Conservation (phyloP, 73 alveolate genomes). For the Paramecium biaurelia region DNA sequence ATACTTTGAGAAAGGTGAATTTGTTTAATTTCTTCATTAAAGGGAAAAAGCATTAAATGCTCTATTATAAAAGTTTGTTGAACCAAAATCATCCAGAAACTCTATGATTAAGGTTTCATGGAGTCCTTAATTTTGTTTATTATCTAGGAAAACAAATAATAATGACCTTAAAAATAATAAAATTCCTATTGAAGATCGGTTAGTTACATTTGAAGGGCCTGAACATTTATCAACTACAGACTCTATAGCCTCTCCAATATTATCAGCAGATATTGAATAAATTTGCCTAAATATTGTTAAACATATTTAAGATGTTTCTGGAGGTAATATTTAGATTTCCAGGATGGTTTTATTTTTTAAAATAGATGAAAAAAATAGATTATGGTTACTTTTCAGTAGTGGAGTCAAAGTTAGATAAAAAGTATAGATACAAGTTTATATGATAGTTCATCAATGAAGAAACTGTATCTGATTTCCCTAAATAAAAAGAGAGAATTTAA, state of each 20-base stretch:
- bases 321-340: conserved; percentile 78
- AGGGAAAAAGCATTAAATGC: conserved; percentile 82
- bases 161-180: conserved; percentile 68
- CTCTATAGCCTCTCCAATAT: conserved; percentile 84
- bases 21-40: conserved; percentile 70
- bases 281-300: conserved; percentile 77
- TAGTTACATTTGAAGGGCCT: conserved; percentile 85
- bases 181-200: conserved; percentile 74
- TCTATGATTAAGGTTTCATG: conserved; percentile 84
- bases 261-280: conserved; percentile 78
- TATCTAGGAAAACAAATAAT: conserved; percentile 79
- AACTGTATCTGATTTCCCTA: conserved; percentile 17
- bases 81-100: conserved; percentile 77
- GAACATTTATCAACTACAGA: conserved; percentile 78
- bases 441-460: conserved; percentile 41
- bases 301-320: conserved; percentile 80
- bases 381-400: conserved; percentile 79
- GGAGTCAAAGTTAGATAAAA: conserved; percentile 71
- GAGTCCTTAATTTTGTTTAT: conserved; percentile 80
- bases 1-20: conserved; percentile 73
- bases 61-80: conserved; percentile 75
- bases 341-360: conserved; percentile 85
- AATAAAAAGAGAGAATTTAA: neutral
- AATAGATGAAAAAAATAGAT: conserved; percentile 78
- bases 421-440: neutral